These are phyloP conservation scores for Colletotrichum lupini DNA, from an alignment of 2,329 filamentous ascomycete species.

Conservation along the genomic window DNA sequence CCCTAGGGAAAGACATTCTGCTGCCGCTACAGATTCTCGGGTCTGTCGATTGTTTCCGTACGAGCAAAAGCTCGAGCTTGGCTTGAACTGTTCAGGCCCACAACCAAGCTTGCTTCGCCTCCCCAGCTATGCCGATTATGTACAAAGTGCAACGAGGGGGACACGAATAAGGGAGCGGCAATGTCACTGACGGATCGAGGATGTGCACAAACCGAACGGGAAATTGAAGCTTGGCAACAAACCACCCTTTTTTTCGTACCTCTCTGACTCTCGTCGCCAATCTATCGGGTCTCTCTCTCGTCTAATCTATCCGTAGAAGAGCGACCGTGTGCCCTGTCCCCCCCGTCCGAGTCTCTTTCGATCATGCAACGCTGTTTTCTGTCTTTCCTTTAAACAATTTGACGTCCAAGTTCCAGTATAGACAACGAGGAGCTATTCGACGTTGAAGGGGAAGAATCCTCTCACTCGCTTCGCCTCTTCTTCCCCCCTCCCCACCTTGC, in stretches of 20 bases:
- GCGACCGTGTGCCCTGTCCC: background rate
- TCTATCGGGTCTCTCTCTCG: background rate
- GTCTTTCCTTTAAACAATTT: background rate
- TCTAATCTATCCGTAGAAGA: background rate
- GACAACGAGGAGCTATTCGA: background rate
- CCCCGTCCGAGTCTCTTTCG: background rate
- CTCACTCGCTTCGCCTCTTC: background rate
- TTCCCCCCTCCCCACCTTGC: background rate
- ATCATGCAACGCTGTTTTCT: background rate
- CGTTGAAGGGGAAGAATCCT: background rate
- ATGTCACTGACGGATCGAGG: background rate
- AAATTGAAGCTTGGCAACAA: background rate
- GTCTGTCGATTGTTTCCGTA: background rate
- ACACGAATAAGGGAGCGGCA: constrained; percentile 13
- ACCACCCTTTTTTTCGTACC: background rate
- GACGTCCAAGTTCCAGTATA: background rate
- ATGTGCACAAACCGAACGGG: background rate
- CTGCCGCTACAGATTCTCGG: background rate
- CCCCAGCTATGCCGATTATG: constrained; percentile 9
- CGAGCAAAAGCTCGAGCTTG: background rate
- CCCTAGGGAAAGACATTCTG: background rate
- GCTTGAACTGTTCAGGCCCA: constrained; percentile 10
- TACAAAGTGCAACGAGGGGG: constrained; percentile 10
- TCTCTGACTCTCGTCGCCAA: background rate
- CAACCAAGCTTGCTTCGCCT: constrained; percentile 21